phyloP scores from a whole-genome alignment of 257 asterid genomes.

The Solanum chilense region DNA sequence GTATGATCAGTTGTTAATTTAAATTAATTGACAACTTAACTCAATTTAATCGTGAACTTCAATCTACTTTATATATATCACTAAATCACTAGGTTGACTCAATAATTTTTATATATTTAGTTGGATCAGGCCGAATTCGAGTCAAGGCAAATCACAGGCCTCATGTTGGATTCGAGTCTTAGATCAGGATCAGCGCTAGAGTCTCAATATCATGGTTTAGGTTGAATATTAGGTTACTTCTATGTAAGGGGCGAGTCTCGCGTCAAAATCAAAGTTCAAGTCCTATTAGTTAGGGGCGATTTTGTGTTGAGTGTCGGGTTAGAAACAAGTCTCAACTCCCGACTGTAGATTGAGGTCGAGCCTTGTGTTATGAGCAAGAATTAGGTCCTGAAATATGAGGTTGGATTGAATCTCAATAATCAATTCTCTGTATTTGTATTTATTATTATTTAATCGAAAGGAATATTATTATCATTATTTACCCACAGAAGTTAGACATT shows the following conservation, averaged over 20 bases:
- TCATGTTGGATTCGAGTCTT: background rate
- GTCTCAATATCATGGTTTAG: background rate
- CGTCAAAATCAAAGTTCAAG: background rate
- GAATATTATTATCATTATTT: too few species aligned
- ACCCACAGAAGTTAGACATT: too few species aligned
- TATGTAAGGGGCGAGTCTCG: background rate
- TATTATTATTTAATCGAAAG: background rate
- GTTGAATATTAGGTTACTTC: background rate
- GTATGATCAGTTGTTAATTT: background rate
- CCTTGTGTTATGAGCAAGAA: background rate
- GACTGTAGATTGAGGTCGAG: background rate
- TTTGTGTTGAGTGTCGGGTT: background rate
- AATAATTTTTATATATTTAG: too few species aligned
- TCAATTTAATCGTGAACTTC: too few species aligned
- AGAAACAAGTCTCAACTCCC: background rate
- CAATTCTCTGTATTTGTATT: background rate
- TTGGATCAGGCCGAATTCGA: too few species aligned
- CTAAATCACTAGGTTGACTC: too few species aligned
- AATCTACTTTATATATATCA: too few species aligned
- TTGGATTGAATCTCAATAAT: background rate
- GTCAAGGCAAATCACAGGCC: too few species aligned
- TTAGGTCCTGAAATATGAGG: too few species aligned
- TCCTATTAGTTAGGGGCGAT: accelerated
- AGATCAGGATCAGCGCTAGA: background rate
- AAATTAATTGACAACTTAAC: background rate